These are phyloP conservation scores for Exophiala mesophila DNA, from an alignment of 2,329 filamentous ascomycete species.

Conservation along the genomic window DNA sequence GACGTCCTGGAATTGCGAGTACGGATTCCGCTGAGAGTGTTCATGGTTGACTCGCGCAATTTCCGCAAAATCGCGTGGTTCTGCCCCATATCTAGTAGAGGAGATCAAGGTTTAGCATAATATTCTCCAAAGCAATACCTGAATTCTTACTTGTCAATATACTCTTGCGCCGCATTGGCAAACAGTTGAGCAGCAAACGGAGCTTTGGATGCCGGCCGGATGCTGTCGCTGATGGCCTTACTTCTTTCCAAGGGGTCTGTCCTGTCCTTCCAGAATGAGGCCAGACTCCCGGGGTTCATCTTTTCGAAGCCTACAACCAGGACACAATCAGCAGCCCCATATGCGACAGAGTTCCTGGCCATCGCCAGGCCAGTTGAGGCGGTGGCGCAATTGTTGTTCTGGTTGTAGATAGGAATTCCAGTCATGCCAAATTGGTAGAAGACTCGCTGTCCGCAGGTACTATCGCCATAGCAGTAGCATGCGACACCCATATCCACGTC, in stretches of 20 bases:
- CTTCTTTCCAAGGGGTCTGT: conserved; percentile 71
- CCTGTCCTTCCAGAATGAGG: conserved; percentile 78
- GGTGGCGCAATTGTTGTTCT: conserved; percentile 98
- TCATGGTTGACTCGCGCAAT: conserved; percentile 90
- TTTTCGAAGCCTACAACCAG: conserved; percentile 96
- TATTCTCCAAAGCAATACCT: too few relatives aligned
- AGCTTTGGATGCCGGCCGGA: conserved; percentile 72
- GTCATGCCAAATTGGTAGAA: conserved; percentile 99
- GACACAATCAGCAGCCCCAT: conserved; percentile 80
- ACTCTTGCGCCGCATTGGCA: conserved; percentile 86
- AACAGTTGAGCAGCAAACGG: conserved; percentile 90
- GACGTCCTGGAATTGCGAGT: conserved; percentile 93
- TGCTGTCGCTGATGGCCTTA: conserved; percentile 73
- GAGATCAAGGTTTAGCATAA: too few relatives aligned
- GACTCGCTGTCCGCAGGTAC: conserved; percentile 88
- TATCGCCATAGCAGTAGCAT: conserved; percentile 98
- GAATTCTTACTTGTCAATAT: conserved; percentile 77
- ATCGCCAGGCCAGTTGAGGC: conserved; percentile 87
- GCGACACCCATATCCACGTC: conserved; percentile 91
- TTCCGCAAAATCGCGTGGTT: conserved; percentile 81
- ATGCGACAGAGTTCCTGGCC: conserved; percentile 70
- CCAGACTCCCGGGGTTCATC: conserved; percentile 88
- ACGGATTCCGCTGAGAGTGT: conserved; percentile 86
- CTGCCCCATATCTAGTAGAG: conserved; percentile 68
- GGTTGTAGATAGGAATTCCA: conserved; percentile 91